Conservation (phyloP, 2,329 filamentous ascomycete genomes). For the Phyllosticta ampelicida region DNA sequence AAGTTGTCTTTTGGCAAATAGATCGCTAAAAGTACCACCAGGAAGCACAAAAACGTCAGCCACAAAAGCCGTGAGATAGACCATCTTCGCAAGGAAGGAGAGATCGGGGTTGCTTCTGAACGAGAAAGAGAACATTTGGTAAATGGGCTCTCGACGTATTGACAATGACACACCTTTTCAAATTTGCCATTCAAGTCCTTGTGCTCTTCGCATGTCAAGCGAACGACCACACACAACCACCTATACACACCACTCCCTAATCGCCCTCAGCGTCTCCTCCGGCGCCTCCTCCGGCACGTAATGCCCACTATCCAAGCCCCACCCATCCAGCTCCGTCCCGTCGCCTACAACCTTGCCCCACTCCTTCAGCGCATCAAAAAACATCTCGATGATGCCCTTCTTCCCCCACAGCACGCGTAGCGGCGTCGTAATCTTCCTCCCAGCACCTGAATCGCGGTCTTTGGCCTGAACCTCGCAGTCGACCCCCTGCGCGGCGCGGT, state of each 20-base stretch:
- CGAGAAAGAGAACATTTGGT: too few species aligned
- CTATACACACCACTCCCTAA: slow-evolving; percentile 11
- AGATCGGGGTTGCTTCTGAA: too few species aligned
- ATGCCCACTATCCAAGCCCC: slow-evolving; percentile 36
- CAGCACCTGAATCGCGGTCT: slow-evolving; percentile 31
- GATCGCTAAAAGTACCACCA: too few species aligned
- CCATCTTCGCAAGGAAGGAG: too few species aligned
- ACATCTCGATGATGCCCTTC: slow-evolving; percentile 34
- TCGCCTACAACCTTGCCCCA: slow-evolving; percentile 38
- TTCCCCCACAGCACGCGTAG: slow-evolving; percentile 40
- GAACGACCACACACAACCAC: not conserved
- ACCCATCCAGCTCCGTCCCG: slow-evolving; percentile 13
- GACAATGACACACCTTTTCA: not conserved
- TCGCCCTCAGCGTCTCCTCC: slow-evolving; percentile 28
- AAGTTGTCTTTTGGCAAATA: too few species aligned
- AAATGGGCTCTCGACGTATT: too few species aligned
- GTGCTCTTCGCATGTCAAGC: not conserved
- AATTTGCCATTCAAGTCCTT: not conserved
- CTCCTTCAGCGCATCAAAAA: slow-evolving; percentile 40
- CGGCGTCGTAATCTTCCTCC: slow-evolving; percentile 36
- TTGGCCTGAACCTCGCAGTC: slow-evolving; percentile 42
- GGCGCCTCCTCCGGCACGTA: slow-evolving; percentile 44
- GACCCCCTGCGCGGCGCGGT: slow-evolving; percentile 41
- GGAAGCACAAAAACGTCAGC: too few species aligned
- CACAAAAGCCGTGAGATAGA: too few species aligned